Evolutionary conservation across 2,329 filamentous ascomycete genomes (phyloP), one percentile per base, ranked within the genome.

Genomic region (Atkinsonella hypoxylon): DNA sequence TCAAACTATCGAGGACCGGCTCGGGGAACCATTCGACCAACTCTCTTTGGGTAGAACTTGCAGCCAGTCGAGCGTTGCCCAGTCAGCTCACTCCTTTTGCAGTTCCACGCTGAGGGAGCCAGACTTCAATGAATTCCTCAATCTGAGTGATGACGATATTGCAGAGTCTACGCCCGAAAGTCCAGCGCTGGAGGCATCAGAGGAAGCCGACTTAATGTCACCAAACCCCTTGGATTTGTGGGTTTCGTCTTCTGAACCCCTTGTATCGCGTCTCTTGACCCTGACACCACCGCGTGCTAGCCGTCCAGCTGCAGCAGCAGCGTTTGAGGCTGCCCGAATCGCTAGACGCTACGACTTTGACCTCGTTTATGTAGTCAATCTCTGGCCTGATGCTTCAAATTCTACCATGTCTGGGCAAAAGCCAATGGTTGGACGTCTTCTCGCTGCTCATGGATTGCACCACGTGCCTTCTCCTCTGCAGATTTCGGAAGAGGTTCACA

Each of bases 81-180:
- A 61, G 2, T 66, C 66, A 10, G 54, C 56, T 34, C 55, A 56
- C 45, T 61, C 64, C 2, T 59, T 62, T 17, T 57, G 60, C 30
- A 66, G 66, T 49, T 60, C 64, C 1, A 66, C 70, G 1, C 67
- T 79, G 4, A 65, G 67, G 44, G 77, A 79, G 56, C 77, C 77
- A 6, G 71, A 71, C 38, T 63, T 79, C 20, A 68, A 70, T 17
- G 77, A 81, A 39, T 79, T 81, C 48, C 66, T 78, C 49, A 67
- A 69, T 18, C 65, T 81, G 6, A 75, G 70, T 51, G 77, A 81
- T 53, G 77, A 81, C 31, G 78, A 81, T 50, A 77, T 81, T 53
- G 75, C 77, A 9, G 78, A 81, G 56, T 63, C 53, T 15, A 54
- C 59, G 0, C 59, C 59, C 2, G 59, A 59, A 12, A 59, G 57